Evolutionary conservation across 2,329 filamentous ascomycete genomes (phyloP).

Genomic region (Fusarium sp.): DNA sequence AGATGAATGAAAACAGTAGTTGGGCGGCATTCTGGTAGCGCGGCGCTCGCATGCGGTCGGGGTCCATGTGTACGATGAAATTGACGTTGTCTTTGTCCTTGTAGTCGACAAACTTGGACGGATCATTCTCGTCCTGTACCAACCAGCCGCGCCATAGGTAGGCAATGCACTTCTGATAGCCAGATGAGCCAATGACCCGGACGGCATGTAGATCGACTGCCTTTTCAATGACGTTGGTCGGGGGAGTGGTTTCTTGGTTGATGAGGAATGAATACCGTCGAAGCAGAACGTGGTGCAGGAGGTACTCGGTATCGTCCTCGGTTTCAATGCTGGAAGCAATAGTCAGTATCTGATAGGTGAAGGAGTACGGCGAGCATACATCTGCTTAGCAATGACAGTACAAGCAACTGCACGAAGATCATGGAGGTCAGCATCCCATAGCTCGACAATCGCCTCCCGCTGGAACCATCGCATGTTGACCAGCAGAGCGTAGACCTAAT

Average conservation of each 20-base stretch:
- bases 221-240: constrained; percentile 91
- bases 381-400: constrained; percentile 89
- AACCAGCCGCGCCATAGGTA: constrained; percentile 97
- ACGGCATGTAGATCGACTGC: constrained; percentile 94
- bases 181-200: constrained; percentile 87
- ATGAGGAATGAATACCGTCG: constrained; percentile 88
- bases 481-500: constrained; percentile 78
- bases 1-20: constrained; percentile 85
- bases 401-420: constrained; percentile 83
- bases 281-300: constrained; percentile 85
- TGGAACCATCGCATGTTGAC: constrained; percentile 81
- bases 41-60: constrained; percentile 92
- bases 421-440: constrained; percentile 93
- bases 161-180: constrained; percentile 94
- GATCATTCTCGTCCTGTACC: constrained; percentile 93
- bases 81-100: constrained; percentile 81
- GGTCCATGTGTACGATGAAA: constrained; percentile 88
- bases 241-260: constrained; percentile 76
- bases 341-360: neutral
- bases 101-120: constrained; percentile 90
- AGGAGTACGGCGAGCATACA: constrained; percentile 54
- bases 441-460: constrained; percentile 80
- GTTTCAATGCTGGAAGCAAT: constrained; percentile 78
- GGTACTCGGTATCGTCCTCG: constrained; percentile 82
- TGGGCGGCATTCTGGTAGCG: constrained; percentile 93